phyloP scores from a whole-genome alignment of 768 basidiomycete genomes.

The Tylopilus balloui region DNA sequence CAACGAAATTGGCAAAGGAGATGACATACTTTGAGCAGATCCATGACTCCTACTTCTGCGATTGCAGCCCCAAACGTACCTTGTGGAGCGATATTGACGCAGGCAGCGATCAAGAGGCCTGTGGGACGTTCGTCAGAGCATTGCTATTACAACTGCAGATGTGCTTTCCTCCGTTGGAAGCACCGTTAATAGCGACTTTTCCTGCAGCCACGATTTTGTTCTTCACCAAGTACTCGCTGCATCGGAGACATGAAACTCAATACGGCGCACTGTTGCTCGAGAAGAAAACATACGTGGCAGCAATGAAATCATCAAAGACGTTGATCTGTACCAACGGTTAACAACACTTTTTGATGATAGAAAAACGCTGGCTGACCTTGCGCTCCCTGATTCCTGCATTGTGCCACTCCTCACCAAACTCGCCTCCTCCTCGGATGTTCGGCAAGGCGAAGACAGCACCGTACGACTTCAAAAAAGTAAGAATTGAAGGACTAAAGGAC shows the following conservation, averaged over 20 bases:
- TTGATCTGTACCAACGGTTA: conserved; percentile 44
- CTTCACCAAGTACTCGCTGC: conserved; percentile 66
- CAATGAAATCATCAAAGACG: conserved; percentile 79
- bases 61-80: conserved; percentile 73
- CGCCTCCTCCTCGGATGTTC: conserved; percentile 64
- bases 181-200: conserved; percentile 75
- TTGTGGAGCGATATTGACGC: conserved; percentile 72
- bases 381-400: conserved; percentile 62
- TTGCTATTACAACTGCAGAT: neutral
- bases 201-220: conserved; percentile 64
- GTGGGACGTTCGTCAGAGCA: conserved; percentile 2
- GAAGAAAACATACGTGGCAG: conserved; percentile 55
- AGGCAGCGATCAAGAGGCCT: conserved; percentile 84
- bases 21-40: conserved; percentile 61
- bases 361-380: conserved; percentile 43
- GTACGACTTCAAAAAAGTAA: conserved; percentile 72
- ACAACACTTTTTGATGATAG: neutral
- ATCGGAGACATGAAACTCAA: conserved; percentile 3
- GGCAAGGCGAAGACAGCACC: conserved; percentile 59
- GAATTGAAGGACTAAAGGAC: conserved; percentile 63
- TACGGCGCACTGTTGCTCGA: neutral
- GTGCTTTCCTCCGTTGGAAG: conserved; percentile 69
- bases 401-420: conserved; percentile 88
- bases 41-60: conserved; percentile 78
- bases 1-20: neutral